phyloP scores from a whole-genome alignment of 306 rosid species.

The Argentina anserina region DNA sequence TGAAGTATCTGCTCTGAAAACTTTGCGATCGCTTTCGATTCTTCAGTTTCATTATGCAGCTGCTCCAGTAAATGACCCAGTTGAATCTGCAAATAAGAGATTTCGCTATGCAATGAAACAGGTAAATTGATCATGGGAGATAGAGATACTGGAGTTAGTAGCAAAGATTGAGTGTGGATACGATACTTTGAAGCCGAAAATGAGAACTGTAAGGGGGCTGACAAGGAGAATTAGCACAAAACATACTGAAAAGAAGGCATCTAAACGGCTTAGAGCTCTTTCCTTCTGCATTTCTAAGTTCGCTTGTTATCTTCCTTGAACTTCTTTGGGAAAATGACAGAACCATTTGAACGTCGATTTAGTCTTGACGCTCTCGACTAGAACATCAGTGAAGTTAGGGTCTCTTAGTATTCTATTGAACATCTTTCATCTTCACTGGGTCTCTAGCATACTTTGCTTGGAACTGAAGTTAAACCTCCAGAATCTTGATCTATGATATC shows the following conservation, averaged over 20 bases:
- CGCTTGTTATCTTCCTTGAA: background rate
- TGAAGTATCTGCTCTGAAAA: conserved; percentile 14
- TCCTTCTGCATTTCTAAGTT: conserved; percentile 3
- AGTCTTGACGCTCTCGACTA: background rate
- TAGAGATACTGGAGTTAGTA: background rate
- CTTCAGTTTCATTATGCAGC: conserved; percentile 12
- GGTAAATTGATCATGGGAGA: background rate
- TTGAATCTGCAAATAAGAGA: conserved; percentile 16
- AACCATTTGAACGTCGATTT: background rate
- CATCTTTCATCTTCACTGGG: background rate
- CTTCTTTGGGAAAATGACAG: background rate
- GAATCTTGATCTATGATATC: conserved; percentile 7
- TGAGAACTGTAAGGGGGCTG: conserved; percentile 13
- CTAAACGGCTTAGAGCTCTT: background rate
- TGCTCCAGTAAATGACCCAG: conserved; percentile 16
- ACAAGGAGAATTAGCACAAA: conserved; percentile 12
- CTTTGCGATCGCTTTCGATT: background rate
- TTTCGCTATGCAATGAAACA: conserved; percentile 2
- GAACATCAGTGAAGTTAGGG: background rate
- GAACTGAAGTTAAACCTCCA: background rate
- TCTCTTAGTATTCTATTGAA: conserved; percentile 3
- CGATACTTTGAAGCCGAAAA: conserved; percentile 5
- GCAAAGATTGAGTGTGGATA: conserved; percentile 2
- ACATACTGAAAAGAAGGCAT: conserved; percentile 16
- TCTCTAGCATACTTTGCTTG: background rate